Conservation (phyloP, 2,329 filamentous ascomycete genomes). For the Aspergillus unguis region DNA sequence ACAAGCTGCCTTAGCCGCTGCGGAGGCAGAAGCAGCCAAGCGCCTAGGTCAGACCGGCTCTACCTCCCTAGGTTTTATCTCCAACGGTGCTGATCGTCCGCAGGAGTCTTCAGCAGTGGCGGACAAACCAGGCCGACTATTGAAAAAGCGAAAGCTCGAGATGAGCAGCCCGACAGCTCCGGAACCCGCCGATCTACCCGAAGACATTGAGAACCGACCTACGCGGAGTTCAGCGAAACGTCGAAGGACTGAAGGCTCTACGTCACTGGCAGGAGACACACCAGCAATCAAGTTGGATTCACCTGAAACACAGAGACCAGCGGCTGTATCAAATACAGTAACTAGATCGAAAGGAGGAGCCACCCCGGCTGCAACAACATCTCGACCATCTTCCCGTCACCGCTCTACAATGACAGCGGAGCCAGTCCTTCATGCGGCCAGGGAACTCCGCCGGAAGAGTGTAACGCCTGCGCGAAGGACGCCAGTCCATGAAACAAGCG, state of each 20-base stretch:
- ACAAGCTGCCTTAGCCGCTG: slow-evolving; percentile 41
- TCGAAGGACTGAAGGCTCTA: slow-evolving; percentile 30
- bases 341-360: slow-evolving; percentile 6
- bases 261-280: slow-evolving; percentile 31
- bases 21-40: slow-evolving; percentile 21
- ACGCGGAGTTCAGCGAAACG: slow-evolving; percentile 35
- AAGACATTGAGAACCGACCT: slow-evolving; percentile 23
- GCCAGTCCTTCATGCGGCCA: slow-evolving; percentile 18
- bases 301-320: slow-evolving; percentile 20
- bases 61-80: slow-evolving; percentile 9
- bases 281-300: slow-evolving; percentile 21
- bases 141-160: slow-evolving; percentile 56
- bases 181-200: slow-evolving; percentile 7
- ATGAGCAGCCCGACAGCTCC: slow-evolving; percentile 35
- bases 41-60: slow-evolving; percentile 10
- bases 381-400: slow-evolving; percentile 34
- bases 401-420: slow-evolving; percentile 29
- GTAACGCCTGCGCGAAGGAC: slow-evolving; percentile 40
- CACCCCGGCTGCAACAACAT: slow-evolving; percentile 29
- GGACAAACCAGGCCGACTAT: slow-evolving; percentile 17
- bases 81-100: slow-evolving; percentile 18
- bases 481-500: slow-evolving; percentile 42
- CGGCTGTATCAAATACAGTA: slow-evolving; percentile 3
- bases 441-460: slow-evolving; percentile 43
- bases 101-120: slow-evolving; percentile 10